These are phyloP conservation scores for Novymonas esmeraldas DNA, from an alignment of 208 protist species.

Conservation along the genomic window DNA sequence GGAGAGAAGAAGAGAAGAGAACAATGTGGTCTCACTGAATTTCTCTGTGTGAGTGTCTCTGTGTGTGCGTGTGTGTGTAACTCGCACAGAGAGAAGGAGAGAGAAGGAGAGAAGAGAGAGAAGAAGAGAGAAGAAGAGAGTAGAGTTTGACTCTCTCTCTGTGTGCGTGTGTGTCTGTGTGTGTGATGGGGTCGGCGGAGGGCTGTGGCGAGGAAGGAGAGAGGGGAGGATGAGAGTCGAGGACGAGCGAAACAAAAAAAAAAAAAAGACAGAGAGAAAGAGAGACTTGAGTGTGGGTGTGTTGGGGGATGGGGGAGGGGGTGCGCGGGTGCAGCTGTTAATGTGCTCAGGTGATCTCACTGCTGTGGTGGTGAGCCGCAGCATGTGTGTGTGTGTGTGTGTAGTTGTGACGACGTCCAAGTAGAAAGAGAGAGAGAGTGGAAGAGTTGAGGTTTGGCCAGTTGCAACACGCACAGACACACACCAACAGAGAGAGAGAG, in stretches of 20 bases:
- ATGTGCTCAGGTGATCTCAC: no score
- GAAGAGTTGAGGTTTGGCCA: no score
- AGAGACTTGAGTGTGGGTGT: neutral
- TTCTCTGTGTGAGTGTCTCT: conserved; percentile 3
- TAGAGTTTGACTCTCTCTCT: neutral
- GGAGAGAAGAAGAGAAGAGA: neutral
- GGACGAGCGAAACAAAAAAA: neutral
- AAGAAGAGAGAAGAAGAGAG: neutral
- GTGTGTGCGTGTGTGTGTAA: no score
- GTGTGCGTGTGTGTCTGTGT: neutral
- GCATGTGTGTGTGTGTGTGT: neutral
- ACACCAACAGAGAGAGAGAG: no score
- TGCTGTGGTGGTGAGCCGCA: neutral
- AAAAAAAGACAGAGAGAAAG: neutral
- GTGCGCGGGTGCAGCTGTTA: no score
- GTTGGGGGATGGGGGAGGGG: neutral
- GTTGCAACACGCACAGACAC: no score
- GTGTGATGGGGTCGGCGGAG: neutral
- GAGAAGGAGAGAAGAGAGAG: neutral
- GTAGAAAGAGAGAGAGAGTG: neutral
- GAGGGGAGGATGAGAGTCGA: neutral
- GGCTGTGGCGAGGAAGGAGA: neutral
- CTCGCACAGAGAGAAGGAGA: neutral
- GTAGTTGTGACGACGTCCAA: neutral
- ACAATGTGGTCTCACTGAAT: neutral